Percentiles rank a stretch among this genome's conserved stretches.
Conservation (phyloP, 2,329 filamentous ascomycete species). For the Colletotrichum graminicola region DNA sequence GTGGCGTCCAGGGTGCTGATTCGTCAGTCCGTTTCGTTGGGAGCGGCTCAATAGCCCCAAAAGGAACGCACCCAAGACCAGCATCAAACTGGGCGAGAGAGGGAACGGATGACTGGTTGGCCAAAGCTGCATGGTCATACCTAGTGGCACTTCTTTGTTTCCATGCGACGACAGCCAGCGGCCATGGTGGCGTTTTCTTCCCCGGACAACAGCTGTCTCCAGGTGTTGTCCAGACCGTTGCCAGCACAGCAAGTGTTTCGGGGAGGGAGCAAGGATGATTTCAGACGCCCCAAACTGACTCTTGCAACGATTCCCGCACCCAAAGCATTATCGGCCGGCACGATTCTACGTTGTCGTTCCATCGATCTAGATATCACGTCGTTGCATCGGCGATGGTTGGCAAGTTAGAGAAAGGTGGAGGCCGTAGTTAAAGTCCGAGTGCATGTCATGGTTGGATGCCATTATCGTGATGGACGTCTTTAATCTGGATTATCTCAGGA, state of each 20-base stretch:
- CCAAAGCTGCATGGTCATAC: too few relatives aligned
- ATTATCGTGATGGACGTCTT: conserved; percentile 23
- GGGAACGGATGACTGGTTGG: conserved; percentile 13
- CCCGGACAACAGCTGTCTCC: conserved; percentile 25
- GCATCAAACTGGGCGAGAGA: conserved; percentile 11
- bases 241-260: conserved; percentile 22
- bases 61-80: conserved; percentile 18
- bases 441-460: conserved; percentile 17
- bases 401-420: neutral
- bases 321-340: conserved; percentile 5
- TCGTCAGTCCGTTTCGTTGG: conserved; percentile 22
- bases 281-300: conserved; percentile 39
- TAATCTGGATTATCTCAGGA: conserved; percentile 30
- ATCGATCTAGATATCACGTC: conserved; percentile 13
- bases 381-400: neutral
- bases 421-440: neutral
- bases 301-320: conserved; percentile 23
- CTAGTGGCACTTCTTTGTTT: conserved; percentile 26
- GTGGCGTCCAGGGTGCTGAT: conserved; percentile 18
- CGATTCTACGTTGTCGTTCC: conserved; percentile 15
- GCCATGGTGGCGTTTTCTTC: conserved; percentile 32
- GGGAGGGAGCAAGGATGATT: conserved; percentile 9
- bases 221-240: conserved; percentile 22
- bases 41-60: conserved; percentile 35
- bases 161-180: conserved; percentile 21